phyloP scores from a whole-genome alignment of 345 rosid species.

The Gossypioides kirkii region DNA sequence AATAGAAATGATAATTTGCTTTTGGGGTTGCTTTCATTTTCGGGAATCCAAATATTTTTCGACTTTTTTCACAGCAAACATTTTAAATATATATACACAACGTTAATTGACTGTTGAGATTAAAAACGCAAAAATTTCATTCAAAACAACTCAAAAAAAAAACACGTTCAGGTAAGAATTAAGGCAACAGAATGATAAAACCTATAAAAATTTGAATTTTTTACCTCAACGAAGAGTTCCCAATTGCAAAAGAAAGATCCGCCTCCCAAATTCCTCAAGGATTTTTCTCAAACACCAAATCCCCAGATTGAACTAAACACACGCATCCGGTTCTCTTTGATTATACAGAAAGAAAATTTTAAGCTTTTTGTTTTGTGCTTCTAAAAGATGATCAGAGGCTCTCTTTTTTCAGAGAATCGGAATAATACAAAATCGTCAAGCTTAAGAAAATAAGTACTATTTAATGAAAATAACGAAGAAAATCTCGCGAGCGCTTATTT shows the following conservation, averaged over 20 bases:
- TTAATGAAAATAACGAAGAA: neutral
- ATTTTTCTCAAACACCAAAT: neutral
- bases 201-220: neutral
- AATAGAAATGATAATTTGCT: neutral
- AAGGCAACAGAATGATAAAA: neutral
- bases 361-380: neutral
- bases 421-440: neutral
- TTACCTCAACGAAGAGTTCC: constrained; percentile 1
- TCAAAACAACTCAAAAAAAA: neutral
- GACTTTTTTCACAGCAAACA: neutral
- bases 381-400: neutral
- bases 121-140: neutral
- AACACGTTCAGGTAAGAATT: neutral
- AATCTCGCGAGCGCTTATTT: neutral
- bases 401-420: neutral
- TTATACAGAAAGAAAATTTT: neutral
- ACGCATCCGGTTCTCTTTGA: neutral
- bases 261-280: neutral
- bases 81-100: neutral
- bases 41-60: neutral
- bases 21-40: neutral
- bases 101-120: neutral
- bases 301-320: neutral
- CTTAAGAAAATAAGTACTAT: neutral
- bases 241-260: neutral